These are phyloP conservation scores for Blastomyces gilchristii DNA, from an alignment of 2,329 filamentous ascomycete genomes.

Conservation along the genomic window DNA sequence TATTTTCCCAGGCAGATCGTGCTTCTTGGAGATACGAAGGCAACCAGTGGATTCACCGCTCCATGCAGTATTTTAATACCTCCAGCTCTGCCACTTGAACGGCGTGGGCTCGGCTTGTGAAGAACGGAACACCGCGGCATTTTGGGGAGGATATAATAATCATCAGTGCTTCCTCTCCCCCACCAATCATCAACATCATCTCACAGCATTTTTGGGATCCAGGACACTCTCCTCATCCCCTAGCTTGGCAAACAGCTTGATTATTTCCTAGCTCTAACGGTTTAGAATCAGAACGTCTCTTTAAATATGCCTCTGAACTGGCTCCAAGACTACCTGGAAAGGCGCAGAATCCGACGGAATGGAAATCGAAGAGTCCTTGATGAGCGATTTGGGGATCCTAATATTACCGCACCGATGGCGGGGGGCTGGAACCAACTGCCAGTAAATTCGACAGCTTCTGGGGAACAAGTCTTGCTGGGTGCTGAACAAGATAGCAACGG, in stretches of 20 bases:
- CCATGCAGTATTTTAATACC: constrained; percentile 3
- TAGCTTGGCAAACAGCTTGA: background rate
- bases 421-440: constrained; percentile 17
- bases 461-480: background rate
- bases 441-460: background rate
- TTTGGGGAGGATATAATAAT: background rate
- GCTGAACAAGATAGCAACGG: background rate
- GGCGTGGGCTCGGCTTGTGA: constrained; percentile 3
- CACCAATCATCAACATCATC: background rate
- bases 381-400: constrained; percentile 15
- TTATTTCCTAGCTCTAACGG: background rate
- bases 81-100: constrained; percentile 1
- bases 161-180: background rate
- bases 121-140: too few relatives aligned
- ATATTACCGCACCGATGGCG: constrained; percentile 16
- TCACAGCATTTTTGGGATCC: background rate
- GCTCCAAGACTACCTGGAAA: constrained; percentile 13
- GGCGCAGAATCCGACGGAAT: constrained; percentile 11
- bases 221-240: background rate
- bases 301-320: constrained; percentile 3
- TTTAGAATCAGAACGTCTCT: background rate
- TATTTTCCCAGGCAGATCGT: background rate
- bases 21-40: constrained; percentile 1
- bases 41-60: background rate
- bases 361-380: constrained; percentile 14